phyloP scores from a whole-genome alignment of 192 early-diverging fungal genomes.

The Entomortierella lignicola region DNA sequence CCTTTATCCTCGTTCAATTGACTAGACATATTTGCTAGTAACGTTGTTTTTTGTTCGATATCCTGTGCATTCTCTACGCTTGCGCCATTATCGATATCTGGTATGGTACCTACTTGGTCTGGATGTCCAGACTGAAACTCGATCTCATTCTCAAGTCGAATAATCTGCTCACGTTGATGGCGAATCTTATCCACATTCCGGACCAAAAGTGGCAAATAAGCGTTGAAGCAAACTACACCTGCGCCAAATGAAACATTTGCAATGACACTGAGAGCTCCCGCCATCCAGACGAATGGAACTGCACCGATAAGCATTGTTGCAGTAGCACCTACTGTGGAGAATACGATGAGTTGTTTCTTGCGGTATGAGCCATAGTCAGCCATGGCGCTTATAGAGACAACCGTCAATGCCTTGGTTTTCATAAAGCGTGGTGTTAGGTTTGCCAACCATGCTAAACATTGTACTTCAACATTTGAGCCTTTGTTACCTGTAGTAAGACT shows the following conservation, averaged over 20 bases:
- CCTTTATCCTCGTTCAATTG: conserved; percentile 41
- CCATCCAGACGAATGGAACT: conserved; percentile 37
- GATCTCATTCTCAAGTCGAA: conserved; percentile 7
- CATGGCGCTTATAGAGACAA: conserved; percentile 53
- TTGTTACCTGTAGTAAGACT: conserved; percentile 47
- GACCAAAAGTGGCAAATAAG: conserved; percentile 61
- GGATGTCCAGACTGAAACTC: neutral
- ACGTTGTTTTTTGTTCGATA: conserved; percentile 9
- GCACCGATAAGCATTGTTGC: conserved; percentile 61
- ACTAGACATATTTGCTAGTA: conserved; percentile 13
- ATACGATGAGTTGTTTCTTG: conserved; percentile 56
- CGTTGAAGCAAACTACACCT: conserved; percentile 63
- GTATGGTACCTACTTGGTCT: neutral
- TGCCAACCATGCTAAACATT: too few relatives aligned
- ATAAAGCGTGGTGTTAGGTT: neutral
- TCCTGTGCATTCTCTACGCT: neutral
- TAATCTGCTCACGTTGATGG: conserved; percentile 13
- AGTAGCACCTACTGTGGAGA: conserved; percentile 53
- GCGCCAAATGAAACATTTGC: conserved; percentile 62
- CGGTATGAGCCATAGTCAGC: conserved; percentile 55
- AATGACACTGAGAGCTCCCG: conserved; percentile 54
- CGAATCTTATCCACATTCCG: conserved; percentile 45
- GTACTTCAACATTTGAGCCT: neutral
- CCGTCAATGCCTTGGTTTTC: conserved; percentile 35
- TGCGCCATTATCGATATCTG: neutral